Evolutionary conservation across 2,329 filamentous ascomycete species (phyloP), one percentile per base, ranked within the genome.

Genomic region (Cercospora zeae-maydis): DNA sequence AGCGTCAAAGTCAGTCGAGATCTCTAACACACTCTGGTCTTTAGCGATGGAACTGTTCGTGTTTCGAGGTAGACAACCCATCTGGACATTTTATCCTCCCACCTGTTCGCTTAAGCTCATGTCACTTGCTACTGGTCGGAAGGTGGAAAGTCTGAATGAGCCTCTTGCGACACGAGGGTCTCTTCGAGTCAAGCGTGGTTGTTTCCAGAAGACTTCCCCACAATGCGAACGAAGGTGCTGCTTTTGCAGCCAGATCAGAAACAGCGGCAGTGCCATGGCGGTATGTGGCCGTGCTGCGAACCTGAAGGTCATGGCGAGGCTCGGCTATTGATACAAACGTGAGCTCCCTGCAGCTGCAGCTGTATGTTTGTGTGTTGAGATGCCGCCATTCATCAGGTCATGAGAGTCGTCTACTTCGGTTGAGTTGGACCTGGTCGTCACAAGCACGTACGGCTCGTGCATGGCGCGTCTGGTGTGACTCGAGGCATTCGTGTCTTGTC

Each of bases 161-260:
- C 42, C 42, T 47, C 11, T 24, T 27, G 11, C 42, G 21, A 47
- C 24, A 47, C 42, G 42, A 47, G 42, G 42, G 19, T 24, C 42
- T 47, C 13, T 55, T 37, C 59, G 59, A 61, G 51, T 61, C 59
- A 56, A 34, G 27, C 19, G 19, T 56, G 51, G 51, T 56, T 61
- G 51, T 61, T 49, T 49, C 34, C 31, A 59, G n/a, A 16, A 19
- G 31, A 16, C 9, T 51, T 34, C 16, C n/a, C 24, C 51, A 14
- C 54, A 27, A 37, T 36, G n/a, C 24, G 33, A 39, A 5, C 24
- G 52, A 7, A 36, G 16, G 10, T 36, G 52, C 52, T 39, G 31
- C 8, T 27, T 24, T 47, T 27, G 21, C 16, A 37, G 52, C 52
- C 31, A 55, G 36, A 14, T 36, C 36, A n/a, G 21, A 24, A 55